Percentiles rank a stretch among this genome's conserved stretches.
Evolutionary conservation across 2,329 filamentous ascomycete genomes (phyloP).

Genomic region (Remersonia thermophila): DNA sequence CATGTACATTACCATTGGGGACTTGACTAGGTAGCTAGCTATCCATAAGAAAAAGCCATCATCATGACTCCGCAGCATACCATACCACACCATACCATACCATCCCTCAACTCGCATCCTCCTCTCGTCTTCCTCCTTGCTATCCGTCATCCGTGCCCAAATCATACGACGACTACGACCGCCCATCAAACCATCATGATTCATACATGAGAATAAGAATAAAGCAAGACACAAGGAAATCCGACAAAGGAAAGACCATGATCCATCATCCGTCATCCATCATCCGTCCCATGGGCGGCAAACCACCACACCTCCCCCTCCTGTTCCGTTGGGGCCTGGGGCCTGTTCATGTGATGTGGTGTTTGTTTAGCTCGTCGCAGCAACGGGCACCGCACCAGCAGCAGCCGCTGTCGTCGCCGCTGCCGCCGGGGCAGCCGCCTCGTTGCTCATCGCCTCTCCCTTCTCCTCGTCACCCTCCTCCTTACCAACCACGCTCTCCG

Average conservation of each 20-base stretch:
- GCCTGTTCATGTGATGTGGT: no score
- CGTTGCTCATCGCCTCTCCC: slow-evolving; percentile 1
- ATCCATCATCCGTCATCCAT: slow-evolving; percentile 4
- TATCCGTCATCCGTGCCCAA: background rate
- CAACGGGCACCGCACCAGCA: slow-evolving; percentile 1
- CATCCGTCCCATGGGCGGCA: slow-evolving; percentile 3
- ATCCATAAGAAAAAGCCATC: background rate
- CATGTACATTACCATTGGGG: background rate
- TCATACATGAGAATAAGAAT: slow-evolving; percentile 4
- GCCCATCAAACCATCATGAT: background rate
- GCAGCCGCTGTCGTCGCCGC: background rate
- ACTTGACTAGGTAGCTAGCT: no score
- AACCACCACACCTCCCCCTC: no score
- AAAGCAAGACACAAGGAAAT: slow-evolving; percentile 6
- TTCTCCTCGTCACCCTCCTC: slow-evolving; percentile 9
- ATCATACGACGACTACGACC: background rate
- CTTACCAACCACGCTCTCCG: slow-evolving; percentile 28
- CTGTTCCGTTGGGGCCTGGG: no score
- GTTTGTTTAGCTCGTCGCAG: slow-evolving; percentile 1
- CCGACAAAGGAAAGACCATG: slow-evolving; percentile 6
- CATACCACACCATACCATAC: no score
- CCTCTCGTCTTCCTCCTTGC: no score
- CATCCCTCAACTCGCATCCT: no score
- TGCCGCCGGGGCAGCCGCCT: no score
- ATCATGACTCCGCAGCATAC: no score